Percentiles rank a stretch among this genome's conserved stretches.
Conservation (phyloP, 73 alveolate species). For the Paramecium sonneborni region DNA sequence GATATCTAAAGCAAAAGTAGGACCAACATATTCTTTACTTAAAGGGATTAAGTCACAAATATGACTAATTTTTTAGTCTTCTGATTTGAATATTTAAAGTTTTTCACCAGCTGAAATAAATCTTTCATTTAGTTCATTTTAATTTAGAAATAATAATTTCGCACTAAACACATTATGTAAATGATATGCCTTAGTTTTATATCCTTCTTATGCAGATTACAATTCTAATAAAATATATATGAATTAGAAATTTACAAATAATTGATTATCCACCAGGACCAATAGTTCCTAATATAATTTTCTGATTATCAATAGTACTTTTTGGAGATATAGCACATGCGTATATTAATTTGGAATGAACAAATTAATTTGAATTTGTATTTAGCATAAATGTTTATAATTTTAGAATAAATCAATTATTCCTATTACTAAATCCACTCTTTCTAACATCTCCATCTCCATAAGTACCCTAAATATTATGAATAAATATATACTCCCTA, state of each 20-base stretch:
- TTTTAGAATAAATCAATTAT: conserved; percentile 8
- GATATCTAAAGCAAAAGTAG: neutral
- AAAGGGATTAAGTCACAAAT: neutral
- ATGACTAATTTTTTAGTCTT: neutral
- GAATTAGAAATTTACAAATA: neutral
- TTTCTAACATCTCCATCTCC: conserved; percentile 16
- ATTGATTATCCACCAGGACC: neutral
- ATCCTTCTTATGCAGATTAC: neutral
- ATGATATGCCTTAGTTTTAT: neutral
- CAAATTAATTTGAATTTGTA: neutral
- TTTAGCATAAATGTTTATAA: neutral
- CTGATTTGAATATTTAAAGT: neutral
- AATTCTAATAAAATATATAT: neutral
- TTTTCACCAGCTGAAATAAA: neutral
- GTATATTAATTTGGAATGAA: neutral
- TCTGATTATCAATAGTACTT: neutral
- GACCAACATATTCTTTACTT: neutral
- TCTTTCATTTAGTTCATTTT: neutral
- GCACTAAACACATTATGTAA: neutral
- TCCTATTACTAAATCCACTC: conserved; percentile 25
- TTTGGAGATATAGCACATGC: neutral
- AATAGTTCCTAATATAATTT: neutral
- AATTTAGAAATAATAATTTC: neutral
- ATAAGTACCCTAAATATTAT: neutral
- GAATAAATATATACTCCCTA: neutral